Conservation (phyloP, 257 asterid genomes). For the Marsdenia floribunda region DNA sequence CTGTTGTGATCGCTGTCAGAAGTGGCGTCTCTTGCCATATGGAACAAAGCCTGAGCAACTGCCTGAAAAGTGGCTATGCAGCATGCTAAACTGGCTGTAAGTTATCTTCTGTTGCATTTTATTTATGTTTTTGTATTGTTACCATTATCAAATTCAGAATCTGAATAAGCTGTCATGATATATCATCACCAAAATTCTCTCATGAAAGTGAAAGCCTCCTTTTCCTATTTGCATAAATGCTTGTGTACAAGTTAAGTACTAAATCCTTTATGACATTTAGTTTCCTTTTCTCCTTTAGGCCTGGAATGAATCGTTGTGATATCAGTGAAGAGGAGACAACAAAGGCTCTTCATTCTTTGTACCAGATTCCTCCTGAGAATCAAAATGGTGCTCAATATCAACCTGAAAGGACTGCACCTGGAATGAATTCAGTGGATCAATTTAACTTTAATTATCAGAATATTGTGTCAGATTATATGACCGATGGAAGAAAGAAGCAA, state of each 20-base stretch:
- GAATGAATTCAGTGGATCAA: constrained; percentile 36
- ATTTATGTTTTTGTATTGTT: background rate
- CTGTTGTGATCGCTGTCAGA: constrained; percentile 60
- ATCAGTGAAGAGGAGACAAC: constrained; percentile 71
- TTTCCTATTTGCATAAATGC: background rate
- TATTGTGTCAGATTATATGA: constrained; percentile 22
- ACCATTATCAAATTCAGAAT: background rate
- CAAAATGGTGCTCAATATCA: constrained; percentile 35
- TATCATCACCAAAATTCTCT: constrained; percentile 2
- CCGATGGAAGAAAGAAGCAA: constrained; percentile 43
- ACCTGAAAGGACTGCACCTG: constrained; percentile 33
- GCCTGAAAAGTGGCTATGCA: constrained; percentile 79
- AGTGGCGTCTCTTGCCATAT: constrained; percentile 71
- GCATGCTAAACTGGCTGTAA: constrained; percentile 95
- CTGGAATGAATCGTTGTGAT: constrained; percentile 81
- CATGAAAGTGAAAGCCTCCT: background rate
- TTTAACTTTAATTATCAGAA: constrained; percentile 26
- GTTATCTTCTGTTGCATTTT: constrained; percentile 31
- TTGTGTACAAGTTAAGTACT: background rate
- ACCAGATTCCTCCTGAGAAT: constrained; percentile 46
- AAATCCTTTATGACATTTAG: background rate
- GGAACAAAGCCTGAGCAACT: constrained; percentile 49
- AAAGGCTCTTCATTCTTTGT: constrained; percentile 45
- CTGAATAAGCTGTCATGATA: background rate
- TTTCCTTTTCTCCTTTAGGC: constrained; percentile 46